Evolutionary conservation across 129 eudicot species (phyloP), one percentile per base, ranked within the genome.

Genomic region (Lactuca sativa): DNA sequence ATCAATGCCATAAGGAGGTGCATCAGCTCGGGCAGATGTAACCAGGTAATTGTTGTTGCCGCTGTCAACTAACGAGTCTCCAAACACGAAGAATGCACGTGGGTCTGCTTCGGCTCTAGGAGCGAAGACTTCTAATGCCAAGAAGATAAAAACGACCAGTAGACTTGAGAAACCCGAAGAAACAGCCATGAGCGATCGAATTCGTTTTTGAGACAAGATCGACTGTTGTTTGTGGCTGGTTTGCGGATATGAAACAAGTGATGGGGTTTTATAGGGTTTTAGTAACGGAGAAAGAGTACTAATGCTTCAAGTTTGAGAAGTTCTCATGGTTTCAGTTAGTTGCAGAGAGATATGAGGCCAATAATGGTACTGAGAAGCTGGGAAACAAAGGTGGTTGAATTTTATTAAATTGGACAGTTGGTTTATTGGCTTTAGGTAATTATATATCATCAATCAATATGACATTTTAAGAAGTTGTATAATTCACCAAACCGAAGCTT

Each of bases 31-130:
- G 5, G 83, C 83, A 37, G 79, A 37, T 41, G 83, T 79, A 8
- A 62, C 83, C 71, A 79, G 61, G 66, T 65, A 79, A 36, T 79
- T 79, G 79, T 79, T 79, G 75, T 79, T 79, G 44, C 83, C 83
- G 13, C 74, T 79, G 51, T 79, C 83, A 5, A 79, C 83, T 54
- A 79, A 43, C 49, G 83, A 79, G 71, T 79, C 83, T 13, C 83
- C 83, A 54, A 79, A 79, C 63, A 79, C 83, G 11, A 79, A 79
- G 56, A 79, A 79, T 0, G 83, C 79, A 17, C 71, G 83, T 12
- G 79, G 71, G 18, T 78, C 74, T 1, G 75, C 21, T 62, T 79
- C 56, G 7, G 67, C 66, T 63, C 0, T 69, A 41, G 17, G 59
- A 64, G 71, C 71, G 41, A 61, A 55, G 16, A 9, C 32, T 17